Percentiles rank a stretch among this genome's conserved stretches.
phyloP scores from a whole-genome alignment of 169 alveolate genomes.

The Perkinsus olseni region DNA sequence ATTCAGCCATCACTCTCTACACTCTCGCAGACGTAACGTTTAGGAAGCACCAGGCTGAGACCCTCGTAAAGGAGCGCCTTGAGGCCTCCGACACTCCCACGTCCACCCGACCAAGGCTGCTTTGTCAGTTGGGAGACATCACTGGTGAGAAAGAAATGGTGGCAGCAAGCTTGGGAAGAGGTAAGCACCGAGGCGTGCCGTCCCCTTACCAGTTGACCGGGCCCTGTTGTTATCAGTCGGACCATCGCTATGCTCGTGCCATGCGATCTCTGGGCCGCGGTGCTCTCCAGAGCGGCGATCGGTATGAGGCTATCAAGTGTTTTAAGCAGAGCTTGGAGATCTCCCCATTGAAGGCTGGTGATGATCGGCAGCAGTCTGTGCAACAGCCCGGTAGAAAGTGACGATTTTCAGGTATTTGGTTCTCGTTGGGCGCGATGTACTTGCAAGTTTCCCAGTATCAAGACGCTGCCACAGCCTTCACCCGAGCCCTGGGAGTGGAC shows the following conservation, averaged over 20 bases:
- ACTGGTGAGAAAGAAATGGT: slow-evolving; percentile 53
- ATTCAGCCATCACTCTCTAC: too few species aligned
- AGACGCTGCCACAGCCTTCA: slow-evolving; percentile 54
- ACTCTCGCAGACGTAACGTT: too few species aligned
- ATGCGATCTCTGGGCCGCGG: slow-evolving; percentile 61
- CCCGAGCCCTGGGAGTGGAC: slow-evolving; percentile 57
- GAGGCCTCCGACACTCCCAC: slow-evolving; percentile 46
- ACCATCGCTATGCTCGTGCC: slow-evolving; percentile 61
- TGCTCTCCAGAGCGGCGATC: slow-evolving; percentile 38
- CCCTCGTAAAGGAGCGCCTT: slow-evolving; percentile 52
- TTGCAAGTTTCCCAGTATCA: slow-evolving; percentile 50
- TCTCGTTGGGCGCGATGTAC: slow-evolving; percentile 66
- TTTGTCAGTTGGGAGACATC: slow-evolving; percentile 69
- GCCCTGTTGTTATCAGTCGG: slow-evolving; percentile 32
- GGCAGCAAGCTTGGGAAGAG: slow-evolving; percentile 65
- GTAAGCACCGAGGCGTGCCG: not conserved
- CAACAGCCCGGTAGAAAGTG: too few species aligned
- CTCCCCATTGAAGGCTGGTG: slow-evolving; percentile 57
- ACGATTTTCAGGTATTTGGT: slow-evolving; percentile 46
- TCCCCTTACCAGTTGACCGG: not conserved
- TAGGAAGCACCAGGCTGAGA: slow-evolving; percentile 51
- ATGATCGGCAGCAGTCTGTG: too few species aligned
- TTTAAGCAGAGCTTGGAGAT: slow-evolving; percentile 57
- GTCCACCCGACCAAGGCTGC: slow-evolving; percentile 28
- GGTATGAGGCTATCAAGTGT: slow-evolving; percentile 52